phyloP scores from a whole-genome alignment of 176 grass and related monocot species.

The Saccharum spontaneum region DNA sequence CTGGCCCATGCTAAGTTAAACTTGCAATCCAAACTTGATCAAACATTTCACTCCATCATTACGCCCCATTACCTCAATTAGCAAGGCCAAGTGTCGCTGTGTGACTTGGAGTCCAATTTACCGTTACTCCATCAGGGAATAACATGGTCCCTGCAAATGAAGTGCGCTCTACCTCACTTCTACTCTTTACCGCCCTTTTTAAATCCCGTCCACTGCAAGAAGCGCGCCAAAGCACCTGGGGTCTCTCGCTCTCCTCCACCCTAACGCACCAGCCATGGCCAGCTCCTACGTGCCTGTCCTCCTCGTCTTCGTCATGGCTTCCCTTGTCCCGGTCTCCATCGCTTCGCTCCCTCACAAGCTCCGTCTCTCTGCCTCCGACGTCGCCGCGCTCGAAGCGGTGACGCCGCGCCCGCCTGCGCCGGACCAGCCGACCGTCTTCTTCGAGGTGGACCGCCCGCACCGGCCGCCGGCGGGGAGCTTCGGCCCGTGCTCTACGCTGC shows the following conservation, averaged over 20 bases:
- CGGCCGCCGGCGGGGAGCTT: constrained; percentile 42
- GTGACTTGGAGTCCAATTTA: constrained; percentile 39
- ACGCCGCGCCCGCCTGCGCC: not conserved
- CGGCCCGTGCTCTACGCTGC: constrained; percentile 51
- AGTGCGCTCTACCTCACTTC: constrained; percentile 30
- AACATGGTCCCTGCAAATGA: not conserved
- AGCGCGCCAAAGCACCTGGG: constrained; percentile 33
- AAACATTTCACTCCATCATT: not conserved
- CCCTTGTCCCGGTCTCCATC: not conserved
- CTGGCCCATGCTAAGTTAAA: constrained; percentile 14
- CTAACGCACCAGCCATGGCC: constrained; percentile 33
- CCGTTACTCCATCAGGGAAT: not conserved
- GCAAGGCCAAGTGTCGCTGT: constrained; percentile 7
- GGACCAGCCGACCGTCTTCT: constrained; percentile 39
- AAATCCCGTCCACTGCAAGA: constrained; percentile 19
- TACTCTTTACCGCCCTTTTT: constrained; percentile 26
- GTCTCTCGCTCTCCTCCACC: not conserved
- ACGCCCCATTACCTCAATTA: not conserved
- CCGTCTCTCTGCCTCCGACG: constrained; percentile 44
- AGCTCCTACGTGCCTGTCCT: not conserved
- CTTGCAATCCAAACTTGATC: constrained; percentile 39
- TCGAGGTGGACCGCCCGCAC: constrained; percentile 72
- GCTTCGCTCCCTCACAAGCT: constrained; percentile 38
- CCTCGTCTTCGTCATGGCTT: constrained; percentile 11
- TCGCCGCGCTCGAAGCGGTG: constrained; percentile 3